phyloP scores from a whole-genome alignment of 2,329 filamentous ascomycete species.

The Apiospora kogelbergensis region DNA sequence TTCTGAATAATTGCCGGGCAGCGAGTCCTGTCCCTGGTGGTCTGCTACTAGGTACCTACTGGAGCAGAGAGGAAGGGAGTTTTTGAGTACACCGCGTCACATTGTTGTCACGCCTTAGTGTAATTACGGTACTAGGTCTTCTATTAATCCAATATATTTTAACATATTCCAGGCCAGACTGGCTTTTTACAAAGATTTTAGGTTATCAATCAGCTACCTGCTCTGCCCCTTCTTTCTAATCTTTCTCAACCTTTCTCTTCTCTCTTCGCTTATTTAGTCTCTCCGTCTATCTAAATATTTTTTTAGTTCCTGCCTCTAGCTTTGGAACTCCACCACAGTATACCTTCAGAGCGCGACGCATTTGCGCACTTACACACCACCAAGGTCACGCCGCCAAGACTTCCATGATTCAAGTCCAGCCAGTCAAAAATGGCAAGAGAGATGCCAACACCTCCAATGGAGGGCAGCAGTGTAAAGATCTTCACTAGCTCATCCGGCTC shows the following conservation, averaged over 20 bases:
- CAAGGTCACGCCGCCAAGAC: background rate
- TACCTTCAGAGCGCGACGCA: background rate
- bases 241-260: slow-evolving; percentile 6
- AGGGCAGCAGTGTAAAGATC: slow-evolving; percentile 28
- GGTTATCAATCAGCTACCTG: background rate
- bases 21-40: background rate
- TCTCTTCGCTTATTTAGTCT: slow-evolving; percentile 16
- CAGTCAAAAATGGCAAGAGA: slow-evolving; percentile 46
- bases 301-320: too few relatives aligned
- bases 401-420: background rate
- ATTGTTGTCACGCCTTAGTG: slow-evolving; percentile 31
- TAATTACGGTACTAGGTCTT: slow-evolving; percentile 22
- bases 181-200: background rate
- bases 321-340: background rate
- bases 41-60: background rate
- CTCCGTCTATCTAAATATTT: slow-evolving; percentile 4
- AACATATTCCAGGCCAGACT: slow-evolving; percentile 17
- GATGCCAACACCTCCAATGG: slow-evolving; percentile 54
- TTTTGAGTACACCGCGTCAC: slow-evolving; percentile 23
- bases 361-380: background rate
- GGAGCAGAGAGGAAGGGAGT: background rate
- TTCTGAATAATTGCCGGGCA: background rate
- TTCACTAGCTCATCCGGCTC: background rate
- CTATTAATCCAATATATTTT: slow-evolving; percentile 33
- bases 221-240: background rate